phyloP scores from a whole-genome alignment of 345 rosid genomes.

The Nasturtium officinale region DNA sequence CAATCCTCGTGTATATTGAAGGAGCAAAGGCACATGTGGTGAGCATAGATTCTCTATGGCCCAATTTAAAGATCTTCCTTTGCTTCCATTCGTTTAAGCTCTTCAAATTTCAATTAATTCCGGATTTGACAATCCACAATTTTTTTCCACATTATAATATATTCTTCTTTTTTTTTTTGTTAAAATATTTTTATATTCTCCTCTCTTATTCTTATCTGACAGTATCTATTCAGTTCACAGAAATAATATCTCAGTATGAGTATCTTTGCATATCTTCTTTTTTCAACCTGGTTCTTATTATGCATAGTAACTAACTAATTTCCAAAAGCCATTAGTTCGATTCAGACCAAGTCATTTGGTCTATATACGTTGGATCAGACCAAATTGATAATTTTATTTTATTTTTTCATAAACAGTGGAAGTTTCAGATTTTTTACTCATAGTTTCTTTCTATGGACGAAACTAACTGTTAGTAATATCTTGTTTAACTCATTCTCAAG shows the following conservation, averaged over 20 bases:
- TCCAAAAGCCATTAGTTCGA: neutral
- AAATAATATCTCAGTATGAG: constrained; percentile 23
- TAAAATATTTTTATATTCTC: neutral
- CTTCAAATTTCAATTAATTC: constrained; percentile 17
- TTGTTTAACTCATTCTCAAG: too few species aligned
- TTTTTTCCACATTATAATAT: constrained; percentile 12
- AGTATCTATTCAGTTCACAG: constrained; percentile 19
- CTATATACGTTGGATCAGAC: neutral
- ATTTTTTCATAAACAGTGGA: too few species aligned
- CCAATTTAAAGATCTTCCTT: constrained; percentile 36
- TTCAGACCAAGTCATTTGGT: neutral
- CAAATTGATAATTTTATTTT: too few species aligned
- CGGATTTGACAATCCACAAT: constrained; percentile 37
- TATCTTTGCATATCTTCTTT: constrained; percentile 35
- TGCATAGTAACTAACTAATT: neutral
- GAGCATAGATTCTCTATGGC: constrained; percentile 52
- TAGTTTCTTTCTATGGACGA: too few species aligned
- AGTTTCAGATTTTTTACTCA: too few species aligned
- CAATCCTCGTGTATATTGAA: constrained; percentile 28
- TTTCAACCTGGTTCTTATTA: constrained; percentile 24
- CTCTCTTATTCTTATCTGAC: constrained; percentile 36
- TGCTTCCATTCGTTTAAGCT: constrained; percentile 32
- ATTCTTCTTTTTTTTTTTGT: constrained; percentile 6
- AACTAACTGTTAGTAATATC: too few species aligned
- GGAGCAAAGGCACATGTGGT: constrained; percentile 47